A percentile compares a stretch with the other conserved stretches of the same genome.
Evolutionary conservation across 371 early-diverging fungal species (phyloP).

Genomic region (Cladochytrium tenue): DNA sequence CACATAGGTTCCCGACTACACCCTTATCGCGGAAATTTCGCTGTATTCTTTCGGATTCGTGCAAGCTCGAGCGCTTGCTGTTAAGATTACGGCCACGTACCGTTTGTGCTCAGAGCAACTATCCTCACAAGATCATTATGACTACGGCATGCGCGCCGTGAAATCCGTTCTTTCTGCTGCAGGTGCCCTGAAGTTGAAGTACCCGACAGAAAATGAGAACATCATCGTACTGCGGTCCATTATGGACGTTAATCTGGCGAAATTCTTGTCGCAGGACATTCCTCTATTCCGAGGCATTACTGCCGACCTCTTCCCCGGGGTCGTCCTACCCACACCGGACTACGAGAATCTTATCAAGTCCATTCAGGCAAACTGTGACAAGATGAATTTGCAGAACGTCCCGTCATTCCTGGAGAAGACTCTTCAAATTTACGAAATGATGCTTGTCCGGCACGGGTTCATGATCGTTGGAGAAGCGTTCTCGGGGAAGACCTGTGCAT

Average conservation of each 20-base stretch:
- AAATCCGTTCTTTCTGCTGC: constrained; percentile 53
- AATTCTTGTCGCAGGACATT: constrained; percentile 55
- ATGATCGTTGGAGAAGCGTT: constrained; percentile 58
- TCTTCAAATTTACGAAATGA: constrained; percentile 62
- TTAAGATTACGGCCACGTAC: constrained; percentile 55
- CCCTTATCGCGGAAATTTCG: constrained; percentile 58
- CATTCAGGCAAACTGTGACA: constrained; percentile 40
- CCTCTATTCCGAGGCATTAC: constrained; percentile 60
- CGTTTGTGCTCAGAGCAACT: constrained; percentile 55
- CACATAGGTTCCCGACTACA: constrained; percentile 54
- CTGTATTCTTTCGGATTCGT: constrained; percentile 59
- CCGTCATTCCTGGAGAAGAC: constrained; percentile 53
- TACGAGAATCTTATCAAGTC: constrained; percentile 42
- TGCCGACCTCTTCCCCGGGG: constrained; percentile 58
- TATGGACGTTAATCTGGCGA: constrained; percentile 55
- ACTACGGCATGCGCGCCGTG: constrained; percentile 66
- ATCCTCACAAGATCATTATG: constrained; percentile 55
- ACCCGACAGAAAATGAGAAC: constrained; percentile 49
- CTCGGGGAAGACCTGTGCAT: constrained; percentile 52
- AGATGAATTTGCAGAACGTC: constrained; percentile 45
- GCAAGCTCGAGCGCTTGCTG: constrained; percentile 45
- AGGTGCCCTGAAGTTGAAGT: constrained; percentile 54
- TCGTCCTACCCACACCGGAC: constrained; percentile 51
- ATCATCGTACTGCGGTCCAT: constrained; percentile 51
- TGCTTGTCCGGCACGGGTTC: constrained; percentile 57